A percentile compares a stretch with the other conserved stretches of the same genome.
These are phyloP conservation scores for Carex parvula DNA, from an alignment of 176 grass and related monocot species.

Conservation along the genomic window DNA sequence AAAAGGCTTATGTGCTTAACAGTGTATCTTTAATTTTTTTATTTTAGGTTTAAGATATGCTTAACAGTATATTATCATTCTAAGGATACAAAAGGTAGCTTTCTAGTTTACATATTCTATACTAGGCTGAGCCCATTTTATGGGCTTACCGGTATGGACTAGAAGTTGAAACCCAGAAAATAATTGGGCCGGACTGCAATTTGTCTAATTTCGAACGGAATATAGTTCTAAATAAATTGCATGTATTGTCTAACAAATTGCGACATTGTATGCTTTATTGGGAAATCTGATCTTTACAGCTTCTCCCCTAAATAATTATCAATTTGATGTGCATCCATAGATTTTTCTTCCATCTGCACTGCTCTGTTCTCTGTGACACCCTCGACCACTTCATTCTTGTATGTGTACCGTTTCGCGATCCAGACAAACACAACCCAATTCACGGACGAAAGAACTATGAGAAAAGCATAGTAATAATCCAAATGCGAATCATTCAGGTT, in stretches of 20 bases:
- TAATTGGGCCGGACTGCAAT: background rate
- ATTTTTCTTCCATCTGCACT: conserved; percentile 18
- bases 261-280: background rate
- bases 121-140: background rate
- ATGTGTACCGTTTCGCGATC: conserved; percentile 29
- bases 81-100: no score
- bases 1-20: no score
- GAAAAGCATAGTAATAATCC: conserved; percentile 64
- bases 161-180: background rate
- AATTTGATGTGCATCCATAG: background rate
- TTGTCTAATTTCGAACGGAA: background rate
- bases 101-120: background rate
- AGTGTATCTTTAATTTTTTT: no score
- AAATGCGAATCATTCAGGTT: conserved; percentile 54
- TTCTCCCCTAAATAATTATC: conserved; percentile 24
- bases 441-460: conserved; percentile 28
- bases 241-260: background rate
- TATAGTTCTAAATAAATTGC: background rate
- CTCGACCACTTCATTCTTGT: conserved; percentile 35
- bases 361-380: background rate
- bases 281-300: background rate
- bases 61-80: no score
- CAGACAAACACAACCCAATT: conserved; percentile 33
- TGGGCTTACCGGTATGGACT: no score
- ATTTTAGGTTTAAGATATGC: no score